phyloP scores from a whole-genome alignment of 768 basidiomycete species.

The Cantharellus anzutake region DNA sequence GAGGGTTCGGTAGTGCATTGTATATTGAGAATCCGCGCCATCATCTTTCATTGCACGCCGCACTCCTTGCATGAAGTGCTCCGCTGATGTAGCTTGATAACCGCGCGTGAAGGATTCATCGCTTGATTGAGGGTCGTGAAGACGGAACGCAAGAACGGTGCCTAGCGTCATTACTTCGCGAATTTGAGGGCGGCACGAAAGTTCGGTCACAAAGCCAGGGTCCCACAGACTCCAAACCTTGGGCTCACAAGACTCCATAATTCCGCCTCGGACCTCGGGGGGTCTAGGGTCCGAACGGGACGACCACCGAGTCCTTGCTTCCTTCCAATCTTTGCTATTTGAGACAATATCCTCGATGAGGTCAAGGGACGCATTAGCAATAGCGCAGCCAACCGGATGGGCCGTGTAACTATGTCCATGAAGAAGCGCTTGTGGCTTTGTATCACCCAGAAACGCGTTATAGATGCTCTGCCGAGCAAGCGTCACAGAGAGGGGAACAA shows the following conservation, averaged over 20 bases:
- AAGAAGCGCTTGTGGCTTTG: conserved; percentile 69
- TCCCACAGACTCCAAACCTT: conserved; percentile 80
- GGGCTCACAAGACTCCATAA: background rate
- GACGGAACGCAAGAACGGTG: conserved; percentile 61
- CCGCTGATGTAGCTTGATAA: conserved; percentile 42
- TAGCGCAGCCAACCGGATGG: conserved; percentile 80
- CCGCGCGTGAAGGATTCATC: conserved; percentile 16
- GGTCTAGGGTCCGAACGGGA: background rate
- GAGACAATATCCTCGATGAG: conserved; percentile 33
- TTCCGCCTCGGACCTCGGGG: background rate
- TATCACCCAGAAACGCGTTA: conserved; percentile 50
- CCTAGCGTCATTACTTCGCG: conserved; percentile 75
- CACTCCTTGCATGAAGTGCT: conserved; percentile 36
- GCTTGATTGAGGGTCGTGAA: conserved; percentile 25
- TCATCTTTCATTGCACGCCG: conserved; percentile 17
- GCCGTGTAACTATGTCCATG: conserved; percentile 97
- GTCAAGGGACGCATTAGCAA: conserved; percentile 63
- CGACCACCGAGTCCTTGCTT: conserved; percentile 56
- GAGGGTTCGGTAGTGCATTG: conserved; percentile 68
- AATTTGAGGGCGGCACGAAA: conserved; percentile 38
- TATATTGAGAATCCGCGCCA: background rate
- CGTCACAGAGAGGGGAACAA: conserved; percentile 73
- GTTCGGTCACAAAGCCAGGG: conserved; percentile 39
- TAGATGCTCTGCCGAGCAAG: conserved; percentile 69
- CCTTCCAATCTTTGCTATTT: conserved; percentile 19